Evolutionary conservation across 2,329 filamentous ascomycete genomes (phyloP), one percentile per base, ranked within the genome.

Genomic region (Cladosporium oxysporum): DNA sequence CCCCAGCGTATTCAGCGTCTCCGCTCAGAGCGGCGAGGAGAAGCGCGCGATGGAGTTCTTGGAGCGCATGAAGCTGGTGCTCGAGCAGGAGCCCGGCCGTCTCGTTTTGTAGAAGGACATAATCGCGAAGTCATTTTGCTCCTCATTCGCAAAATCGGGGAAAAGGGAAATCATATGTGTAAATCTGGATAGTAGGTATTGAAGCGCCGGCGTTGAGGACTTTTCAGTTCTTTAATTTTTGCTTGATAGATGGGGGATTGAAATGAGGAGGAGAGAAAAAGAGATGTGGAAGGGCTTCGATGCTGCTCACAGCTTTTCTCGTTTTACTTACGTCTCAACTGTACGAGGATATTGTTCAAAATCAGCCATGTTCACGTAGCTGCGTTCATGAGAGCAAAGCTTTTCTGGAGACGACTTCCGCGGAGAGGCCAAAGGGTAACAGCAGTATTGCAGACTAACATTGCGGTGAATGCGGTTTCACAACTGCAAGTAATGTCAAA

Each of bases 41-140:
- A 87, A 89, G 81, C 85, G 93, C 73, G 95, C 92, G 16, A 84
- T 87, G 74, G 84, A 89, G 12, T 99, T 97, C 81, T 79, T 99
- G 69, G 90, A 94, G 80, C 87, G 92, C 72, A 86, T 97, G 75
- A 97, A 97, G 87, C 81, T 84, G 55, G 88, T 94, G 29, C 79
- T 99, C 71, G 92, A 96, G 79, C 84, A 87, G 70, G 90, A 95
- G 79, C 92, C 92, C 16, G 91, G 89, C 37, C 85, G 89, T 73
- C 79, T 96, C 74, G 87, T 96, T 37, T 74, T 86, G 70, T 85
- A 77, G 55, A 21, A 57, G 26, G 55, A 29, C 41, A 29, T 2
- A 31, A n/a, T 55, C 33, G 52, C 52, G 26, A 55, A 23, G 14
- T 14, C 14, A 31, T 21, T 11, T n/a, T 33, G 31, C 12, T 55